A percentile compares a stretch with the other conserved stretches of the same genome.
Conservation (phyloP, 768 basidiomycete species). For the Aureoboletus auriporus region DNA sequence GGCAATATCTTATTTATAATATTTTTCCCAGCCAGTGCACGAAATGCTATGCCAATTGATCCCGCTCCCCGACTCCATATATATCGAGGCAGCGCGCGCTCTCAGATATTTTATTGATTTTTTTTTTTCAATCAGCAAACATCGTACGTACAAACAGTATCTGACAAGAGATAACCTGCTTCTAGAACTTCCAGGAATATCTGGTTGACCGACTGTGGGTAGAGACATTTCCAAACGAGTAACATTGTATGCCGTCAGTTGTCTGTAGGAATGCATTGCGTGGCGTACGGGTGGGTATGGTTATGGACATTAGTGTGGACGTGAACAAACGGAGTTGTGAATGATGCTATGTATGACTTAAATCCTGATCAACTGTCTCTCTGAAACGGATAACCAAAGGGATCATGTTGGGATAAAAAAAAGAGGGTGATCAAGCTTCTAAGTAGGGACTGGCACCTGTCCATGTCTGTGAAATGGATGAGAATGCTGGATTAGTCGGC, state of each 20-base stretch:
- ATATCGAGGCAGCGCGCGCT: background rate
- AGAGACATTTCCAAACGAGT: conserved; percentile 5
- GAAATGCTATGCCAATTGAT: background rate
- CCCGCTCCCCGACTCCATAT: background rate
- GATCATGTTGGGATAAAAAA: background rate
- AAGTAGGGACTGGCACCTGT: conserved; percentile 8
- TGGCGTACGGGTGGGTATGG: background rate
- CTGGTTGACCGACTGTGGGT: background rate
- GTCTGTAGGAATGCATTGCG: background rate
- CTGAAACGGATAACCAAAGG: background rate
- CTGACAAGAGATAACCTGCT: conserved; percentile 2
- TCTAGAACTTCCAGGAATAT: conserved; percentile 1
- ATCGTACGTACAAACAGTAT: conserved; percentile 6
- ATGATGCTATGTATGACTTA: conserved; percentile 5
- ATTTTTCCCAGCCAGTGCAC: background rate
- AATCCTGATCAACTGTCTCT: conserved; percentile 8
- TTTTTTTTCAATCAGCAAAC: background rate
- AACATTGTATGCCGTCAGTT: background rate
- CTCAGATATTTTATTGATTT: conserved; percentile 1
- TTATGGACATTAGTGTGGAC: conserved; percentile 1
- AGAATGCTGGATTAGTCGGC: background rate
- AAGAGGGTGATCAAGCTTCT: conserved; percentile 8
- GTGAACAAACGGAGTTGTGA: conserved; percentile 4
- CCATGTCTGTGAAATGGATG: conserved; percentile 6
- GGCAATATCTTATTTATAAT: background rate